Percentiles rank a stretch among this genome's conserved stretches.
phyloP scores from a whole-genome alignment of 2,329 filamentous ascomycete genomes.

The Gliomastix tumulicola region DNA sequence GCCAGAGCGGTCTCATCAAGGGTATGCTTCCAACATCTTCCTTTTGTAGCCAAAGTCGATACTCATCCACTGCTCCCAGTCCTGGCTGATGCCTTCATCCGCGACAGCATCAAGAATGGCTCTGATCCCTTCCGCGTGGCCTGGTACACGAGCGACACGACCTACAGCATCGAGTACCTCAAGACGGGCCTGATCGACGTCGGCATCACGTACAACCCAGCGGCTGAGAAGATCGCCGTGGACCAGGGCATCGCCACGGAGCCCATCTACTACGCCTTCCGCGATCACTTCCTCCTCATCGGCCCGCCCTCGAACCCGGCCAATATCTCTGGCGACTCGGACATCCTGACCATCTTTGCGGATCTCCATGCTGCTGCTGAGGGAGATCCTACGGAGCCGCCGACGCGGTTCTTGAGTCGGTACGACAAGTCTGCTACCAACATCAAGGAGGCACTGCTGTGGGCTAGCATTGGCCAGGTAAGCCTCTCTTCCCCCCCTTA shows the following conservation, averaged over 20 bases:
- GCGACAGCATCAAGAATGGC: constrained; percentile 9
- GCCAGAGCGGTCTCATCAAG: constrained; percentile 25
- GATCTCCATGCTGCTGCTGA: constrained; percentile 24
- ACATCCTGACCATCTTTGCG: constrained; percentile 24
- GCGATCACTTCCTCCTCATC: constrained; percentile 37
- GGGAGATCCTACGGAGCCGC: constrained; percentile 16
- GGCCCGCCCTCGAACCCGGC: constrained; percentile 26
- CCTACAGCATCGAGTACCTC: constrained; percentile 34
- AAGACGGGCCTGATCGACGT: constrained; percentile 28
- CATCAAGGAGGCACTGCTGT: constrained; percentile 37
- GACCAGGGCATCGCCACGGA: constrained; percentile 24
- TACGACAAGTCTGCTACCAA: constrained; percentile 43
- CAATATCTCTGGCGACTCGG: constrained; percentile 16
- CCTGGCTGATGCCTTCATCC: constrained; percentile 17
- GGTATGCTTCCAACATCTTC: constrained; percentile 16
- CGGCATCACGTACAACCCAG: constrained; percentile 35
- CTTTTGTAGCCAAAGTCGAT: too few species aligned
- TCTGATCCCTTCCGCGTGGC: constrained; percentile 27
- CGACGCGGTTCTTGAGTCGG: constrained; percentile 32
- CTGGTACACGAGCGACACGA: constrained; percentile 38
- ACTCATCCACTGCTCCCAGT: constrained; percentile 9
- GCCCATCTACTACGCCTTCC: constrained; percentile 29
- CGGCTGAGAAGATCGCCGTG: constrained; percentile 34
- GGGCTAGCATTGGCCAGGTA: constrained; percentile 37
- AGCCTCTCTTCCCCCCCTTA: too few species aligned